Percentiles rank a stretch among this genome's conserved stretches.
phyloP scores from a whole-genome alignment of 164 flowering plant genomes.

The Sextonia rubra region DNA sequence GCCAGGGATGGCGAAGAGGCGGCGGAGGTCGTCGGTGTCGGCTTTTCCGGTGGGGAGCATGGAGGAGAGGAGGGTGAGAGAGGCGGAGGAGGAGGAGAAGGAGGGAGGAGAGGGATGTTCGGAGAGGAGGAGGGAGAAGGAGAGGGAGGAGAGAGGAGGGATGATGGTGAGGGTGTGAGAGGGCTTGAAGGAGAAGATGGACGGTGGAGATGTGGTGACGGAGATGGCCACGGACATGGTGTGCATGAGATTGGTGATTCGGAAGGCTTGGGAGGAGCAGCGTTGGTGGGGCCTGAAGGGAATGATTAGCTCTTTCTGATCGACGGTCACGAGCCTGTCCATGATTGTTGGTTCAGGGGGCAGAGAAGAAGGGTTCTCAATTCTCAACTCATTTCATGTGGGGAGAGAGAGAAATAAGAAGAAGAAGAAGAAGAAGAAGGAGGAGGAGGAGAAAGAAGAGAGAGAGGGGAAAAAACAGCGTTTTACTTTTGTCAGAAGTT shows the following conservation, averaged over 20 bases:
- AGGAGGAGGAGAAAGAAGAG: neutral
- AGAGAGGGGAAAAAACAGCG: no score
- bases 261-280: slow-evolving; percentile 35
- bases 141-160: slow-evolving; percentile 18
- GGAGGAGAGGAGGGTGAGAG: slow-evolving; percentile 28
- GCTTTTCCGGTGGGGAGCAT: slow-evolving; percentile 81
- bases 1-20: slow-evolving; percentile 52
- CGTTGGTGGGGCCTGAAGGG: slow-evolving; percentile 40
- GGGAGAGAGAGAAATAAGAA: no score
- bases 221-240: slow-evolving; percentile 71
- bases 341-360: slow-evolving; percentile 14
- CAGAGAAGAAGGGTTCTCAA: neutral
- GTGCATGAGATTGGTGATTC: slow-evolving; percentile 34
- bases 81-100: slow-evolving; percentile 26
- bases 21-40: slow-evolving; percentile 44
- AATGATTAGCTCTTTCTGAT: slow-evolving; percentile 45
- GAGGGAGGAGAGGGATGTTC: slow-evolving; percentile 29
- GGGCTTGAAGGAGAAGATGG: slow-evolving; percentile 23
- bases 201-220: slow-evolving; percentile 20
- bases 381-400: neutral
- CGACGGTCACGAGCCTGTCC: slow-evolving; percentile 66
- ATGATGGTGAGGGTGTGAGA: slow-evolving; percentile 26
- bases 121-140: slow-evolving; percentile 12
- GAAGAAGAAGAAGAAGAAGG: neutral
- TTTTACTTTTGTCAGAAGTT: no score